These are phyloP conservation scores for Saturnispora galanensis DNA, from an alignment of 805 yeast genomes.

Conservation along the genomic window DNA sequence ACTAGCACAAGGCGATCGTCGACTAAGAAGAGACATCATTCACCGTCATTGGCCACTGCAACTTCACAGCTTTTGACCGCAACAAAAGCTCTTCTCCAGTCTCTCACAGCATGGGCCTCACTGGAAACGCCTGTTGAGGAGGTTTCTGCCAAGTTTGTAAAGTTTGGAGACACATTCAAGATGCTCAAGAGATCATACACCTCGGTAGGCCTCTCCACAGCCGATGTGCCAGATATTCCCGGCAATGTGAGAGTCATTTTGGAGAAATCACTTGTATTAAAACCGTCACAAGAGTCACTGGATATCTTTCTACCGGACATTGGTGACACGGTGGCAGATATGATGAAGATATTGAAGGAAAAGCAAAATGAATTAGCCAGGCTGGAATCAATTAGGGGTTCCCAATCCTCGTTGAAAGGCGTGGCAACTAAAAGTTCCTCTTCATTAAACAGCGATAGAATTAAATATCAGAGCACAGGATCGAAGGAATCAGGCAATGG, in stretches of 20 bases:
- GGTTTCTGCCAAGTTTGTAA: slow-evolving; percentile 86
- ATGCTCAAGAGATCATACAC: slow-evolving; percentile 74
- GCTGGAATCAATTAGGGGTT: slow-evolving; percentile 8
- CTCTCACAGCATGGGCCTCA: slow-evolving; percentile 84
- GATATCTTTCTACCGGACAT: slow-evolving; percentile 77
- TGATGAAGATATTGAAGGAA: slow-evolving; percentile 68
- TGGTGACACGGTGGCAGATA: slow-evolving; percentile 71
- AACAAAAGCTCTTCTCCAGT: slow-evolving; percentile 79
- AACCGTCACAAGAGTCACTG: slow-evolving; percentile 73
- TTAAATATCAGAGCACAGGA: neutral
- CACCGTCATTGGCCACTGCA: slow-evolving; percentile 54
- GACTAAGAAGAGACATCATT: slow-evolving; percentile 31
- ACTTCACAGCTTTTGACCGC: slow-evolving; percentile 55
- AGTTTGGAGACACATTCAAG: slow-evolving; percentile 87
- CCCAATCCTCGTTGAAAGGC: neutral
- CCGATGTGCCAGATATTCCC: slow-evolving; percentile 88
- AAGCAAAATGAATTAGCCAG: slow-evolving; percentile 47
- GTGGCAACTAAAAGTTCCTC: neutral
- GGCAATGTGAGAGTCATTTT: slow-evolving; percentile 64
- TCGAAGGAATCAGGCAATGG: neutral
- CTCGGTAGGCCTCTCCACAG: slow-evolving; percentile 67
- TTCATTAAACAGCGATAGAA: neutral
- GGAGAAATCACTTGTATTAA: slow-evolving; percentile 78
- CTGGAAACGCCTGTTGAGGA: slow-evolving; percentile 68
- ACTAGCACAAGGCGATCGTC: slow-evolving; percentile 7